phyloP scores from a whole-genome alignment of 129 eudicot genomes.

The Flaveria linearis region DNA sequence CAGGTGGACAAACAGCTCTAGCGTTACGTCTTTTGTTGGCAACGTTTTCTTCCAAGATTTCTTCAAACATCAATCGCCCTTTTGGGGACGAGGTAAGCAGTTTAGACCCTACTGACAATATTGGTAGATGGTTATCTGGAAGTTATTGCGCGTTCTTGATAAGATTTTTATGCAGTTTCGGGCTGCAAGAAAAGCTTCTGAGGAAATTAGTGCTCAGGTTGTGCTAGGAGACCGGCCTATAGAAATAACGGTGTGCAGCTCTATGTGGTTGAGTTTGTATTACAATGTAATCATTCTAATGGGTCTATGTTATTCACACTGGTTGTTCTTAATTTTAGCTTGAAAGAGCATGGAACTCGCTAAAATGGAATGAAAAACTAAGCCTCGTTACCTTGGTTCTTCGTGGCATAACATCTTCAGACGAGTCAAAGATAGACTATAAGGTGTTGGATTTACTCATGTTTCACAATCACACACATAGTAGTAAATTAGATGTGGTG shows the following conservation, averaged over 20 bases:
- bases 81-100: conserved; percentile 79
- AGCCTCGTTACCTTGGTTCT: conserved; percentile 55
- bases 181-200: conserved; percentile 79
- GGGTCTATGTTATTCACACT: neutral
- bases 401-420: conserved; percentile 66
- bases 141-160: neutral
- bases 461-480: conserved; percentile 8
- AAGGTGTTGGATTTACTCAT: conserved; percentile 46
- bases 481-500: neutral
- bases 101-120: neutral
- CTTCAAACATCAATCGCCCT: conserved; percentile 74
- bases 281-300: neutral
- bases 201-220: conserved; percentile 86
- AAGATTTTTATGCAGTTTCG: conserved; percentile 55
- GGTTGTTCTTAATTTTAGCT: conserved; percentile 48
- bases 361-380: conserved; percentile 78
- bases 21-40: conserved; percentile 77
- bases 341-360: conserved; percentile 92
- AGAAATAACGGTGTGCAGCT: conserved; percentile 73
- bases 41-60: conserved; percentile 71
- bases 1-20: conserved; percentile 90
- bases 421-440: conserved; percentile 42
- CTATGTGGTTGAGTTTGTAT: neutral
- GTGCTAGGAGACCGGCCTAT: conserved; percentile 94
- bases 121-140: neutral